Conservation (phyloP, 371 early-diverging fungal genomes). For the Paramicrosporidium saccamoebae region DNA sequence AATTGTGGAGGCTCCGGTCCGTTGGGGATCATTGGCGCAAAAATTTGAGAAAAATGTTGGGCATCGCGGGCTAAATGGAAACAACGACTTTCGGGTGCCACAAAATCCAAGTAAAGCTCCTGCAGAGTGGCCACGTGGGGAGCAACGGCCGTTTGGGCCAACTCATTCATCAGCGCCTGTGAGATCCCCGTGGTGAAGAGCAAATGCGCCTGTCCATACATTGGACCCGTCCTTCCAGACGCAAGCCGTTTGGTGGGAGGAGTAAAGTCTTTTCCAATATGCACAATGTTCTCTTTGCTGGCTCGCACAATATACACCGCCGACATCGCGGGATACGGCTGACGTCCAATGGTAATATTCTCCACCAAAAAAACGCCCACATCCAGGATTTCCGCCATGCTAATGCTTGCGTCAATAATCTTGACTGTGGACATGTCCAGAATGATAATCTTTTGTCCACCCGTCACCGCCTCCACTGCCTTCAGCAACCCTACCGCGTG, state of each 20-base stretch:
- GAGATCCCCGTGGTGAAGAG: constrained; percentile 31
- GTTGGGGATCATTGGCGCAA: constrained; percentile 4
- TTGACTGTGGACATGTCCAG: constrained; percentile 18
- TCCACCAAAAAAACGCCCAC: constrained; percentile 15
- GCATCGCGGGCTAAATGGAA: constrained; percentile 6
- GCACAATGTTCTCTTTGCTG: constrained; percentile 24
- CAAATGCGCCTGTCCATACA: constrained; percentile 41
- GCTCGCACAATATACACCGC: constrained; percentile 71
- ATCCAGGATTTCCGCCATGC: constrained; percentile 20
- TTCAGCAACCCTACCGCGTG: too few species aligned
- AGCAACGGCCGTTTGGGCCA: constrained; percentile 15
- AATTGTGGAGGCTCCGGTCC: too few species aligned
- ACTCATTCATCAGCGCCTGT: constrained; percentile 14
- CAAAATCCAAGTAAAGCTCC: constrained; percentile 40
- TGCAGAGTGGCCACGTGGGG: constrained; percentile 22
- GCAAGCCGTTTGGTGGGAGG: constrained; percentile 1
- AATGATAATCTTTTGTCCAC: constrained; percentile 28
- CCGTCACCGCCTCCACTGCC: too few species aligned
- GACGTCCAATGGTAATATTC: constrained; percentile 33
- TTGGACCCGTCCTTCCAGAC: constrained; percentile 5
- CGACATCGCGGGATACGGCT: constrained; percentile 47
- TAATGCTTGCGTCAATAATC: constrained; percentile 15
- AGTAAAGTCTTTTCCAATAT: constrained; percentile 45
- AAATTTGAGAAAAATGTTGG: constrained; percentile 7
- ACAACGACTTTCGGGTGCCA: constrained; percentile 6